Base-by-base conservation (phyloP, 1,284 basidiomycete species). In the Gastroboletus turbinatus region DNA sequence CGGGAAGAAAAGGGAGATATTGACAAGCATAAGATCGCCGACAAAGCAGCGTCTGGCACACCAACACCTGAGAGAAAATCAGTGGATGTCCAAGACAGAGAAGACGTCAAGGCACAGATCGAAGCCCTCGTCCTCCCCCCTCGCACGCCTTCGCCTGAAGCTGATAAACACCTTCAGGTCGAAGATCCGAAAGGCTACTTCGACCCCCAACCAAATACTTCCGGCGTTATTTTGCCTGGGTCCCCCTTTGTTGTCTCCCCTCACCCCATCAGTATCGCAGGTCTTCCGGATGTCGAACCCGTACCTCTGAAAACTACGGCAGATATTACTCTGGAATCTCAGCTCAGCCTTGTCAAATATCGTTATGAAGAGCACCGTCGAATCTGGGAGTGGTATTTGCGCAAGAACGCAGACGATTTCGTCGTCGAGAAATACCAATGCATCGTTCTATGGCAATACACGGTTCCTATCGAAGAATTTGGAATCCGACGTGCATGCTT, bases 401-500 rank as follows among this genome's bases (percentile, higher is more conserved):
- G 88, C 49, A 87, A 91, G 73, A 90, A 94, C 71, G 71, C 78
- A 6, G 91, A 94, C 65, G 88, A 92, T 62, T 88, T 97, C 63
- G 82, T 92, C 42, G 92, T 96, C 30, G 94, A 96, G 70, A 92
- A 95, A 69, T 98, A 96, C 68, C 96, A 98, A 69, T 85, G 87
- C 63, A 89, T 98, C 70, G 85, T 81, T 63, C 68, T 94, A 10
- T 84, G 88, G 76, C 84, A 88, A 63, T 89, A 84, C 64, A 88
- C 83, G 10, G 78, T 93, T 36, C 92, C 89, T 23, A 85, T 84
- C 25, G 79, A 82, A 35, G 86, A 88, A 55, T 78, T 83, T 58
- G 83, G 82, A 13, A 73, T 77, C 19, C 82, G 83, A 63, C 82
- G 84, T 9, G 78, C 90, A 7, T 93, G 90, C 66, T 84, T 86